Evolutionary conservation across 805 yeast species (phyloP), one percentile per base, ranked within the genome.

Genomic region (Wickerhamiella bombiphila): DNA sequence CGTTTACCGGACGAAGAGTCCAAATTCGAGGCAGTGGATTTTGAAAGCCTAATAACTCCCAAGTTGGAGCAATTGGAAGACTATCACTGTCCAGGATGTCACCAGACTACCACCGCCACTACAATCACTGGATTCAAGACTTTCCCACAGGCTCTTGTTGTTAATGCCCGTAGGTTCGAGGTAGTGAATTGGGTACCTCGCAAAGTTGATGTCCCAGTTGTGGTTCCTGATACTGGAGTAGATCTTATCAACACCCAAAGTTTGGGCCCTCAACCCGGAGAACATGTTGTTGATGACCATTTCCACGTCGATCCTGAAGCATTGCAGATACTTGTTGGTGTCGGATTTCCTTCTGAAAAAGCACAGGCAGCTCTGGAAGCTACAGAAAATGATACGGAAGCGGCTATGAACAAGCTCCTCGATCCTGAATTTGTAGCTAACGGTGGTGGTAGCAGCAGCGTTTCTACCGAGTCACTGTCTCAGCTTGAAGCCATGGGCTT

Each of bases 161-260:
- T 82, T 1, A 76, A 76, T 43, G 80, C 83, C 2, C 77, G 82
- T 43, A 67, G 97, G 51, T 82, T 88, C 39, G 74, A 77, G 44
- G 59, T 93, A 26, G 80, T 76, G 32, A 82, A 83, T 51, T 91
- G 96, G 97, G 79, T 75, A 2, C 96, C 97, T 0, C 64, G 72
- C 0, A 91, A 91, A 55, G 66, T 80, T 1, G 78, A 74, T 42
- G 80, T 77, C 4, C 93, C 93, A 2, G 65, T 88, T 11, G 57
- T 50, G 36, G 45, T 72, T 52, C 61, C 78, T 53, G 59, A 66
- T 39, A 52, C 56, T 2, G 32, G 24, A 2, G 41, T 54, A 0
- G 48, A 79, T 31, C 43, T 88, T 2, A 55, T 63, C 2, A 42
- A 48, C 1, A 69, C 60, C 41, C 41, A 52, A 16, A 57, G 74